Percentiles rank a stretch among this genome's conserved stretches.
These are phyloP conservation scores for Neofusicoccum sp. DNA, from an alignment of 2,329 filamentous ascomycete genomes.

Conservation along the genomic window DNA sequence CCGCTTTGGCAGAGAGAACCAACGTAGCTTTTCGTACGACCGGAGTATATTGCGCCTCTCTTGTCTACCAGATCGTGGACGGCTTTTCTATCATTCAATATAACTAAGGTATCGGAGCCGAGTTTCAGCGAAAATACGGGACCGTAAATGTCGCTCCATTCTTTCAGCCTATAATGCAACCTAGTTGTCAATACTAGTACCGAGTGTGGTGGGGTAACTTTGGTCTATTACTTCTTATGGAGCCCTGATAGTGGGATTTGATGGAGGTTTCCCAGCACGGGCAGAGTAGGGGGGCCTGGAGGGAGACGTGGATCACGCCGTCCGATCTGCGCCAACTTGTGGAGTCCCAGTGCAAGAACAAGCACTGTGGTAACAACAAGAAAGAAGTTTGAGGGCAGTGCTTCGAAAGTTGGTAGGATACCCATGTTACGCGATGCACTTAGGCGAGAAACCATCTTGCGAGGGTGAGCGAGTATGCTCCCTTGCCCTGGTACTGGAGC, in stretches of 20 bases:
- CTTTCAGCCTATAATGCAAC: not conserved
- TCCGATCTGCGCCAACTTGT: not conserved
- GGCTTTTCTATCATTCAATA: constrained; percentile 44
- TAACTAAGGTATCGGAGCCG: constrained; percentile 43
- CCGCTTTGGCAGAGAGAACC: constrained; percentile 45
- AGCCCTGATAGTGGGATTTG: no score
- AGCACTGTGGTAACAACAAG: no score
- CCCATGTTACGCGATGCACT: no score
- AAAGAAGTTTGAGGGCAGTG: no score
- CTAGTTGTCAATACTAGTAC: no score
- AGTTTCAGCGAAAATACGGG: constrained; percentile 48
- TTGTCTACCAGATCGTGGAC: constrained; percentile 51
- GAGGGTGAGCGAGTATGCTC: no score
- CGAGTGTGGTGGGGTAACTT: no score
- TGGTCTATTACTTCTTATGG: no score
- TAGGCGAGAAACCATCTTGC: no score
- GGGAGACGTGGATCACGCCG: not conserved
- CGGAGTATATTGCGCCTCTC: constrained; percentile 46
- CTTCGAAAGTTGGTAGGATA: no score
- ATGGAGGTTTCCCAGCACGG: not conserved
- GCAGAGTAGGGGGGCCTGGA: not conserved
- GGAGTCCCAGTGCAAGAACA: not conserved
- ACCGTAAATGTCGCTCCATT: constrained; percentile 50
- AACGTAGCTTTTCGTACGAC: constrained; percentile 47
- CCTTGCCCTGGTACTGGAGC: no score